Evolutionary conservation across 192 early-diverging fungal genomes (phyloP).

Genomic region (Podila verticillata): DNA sequence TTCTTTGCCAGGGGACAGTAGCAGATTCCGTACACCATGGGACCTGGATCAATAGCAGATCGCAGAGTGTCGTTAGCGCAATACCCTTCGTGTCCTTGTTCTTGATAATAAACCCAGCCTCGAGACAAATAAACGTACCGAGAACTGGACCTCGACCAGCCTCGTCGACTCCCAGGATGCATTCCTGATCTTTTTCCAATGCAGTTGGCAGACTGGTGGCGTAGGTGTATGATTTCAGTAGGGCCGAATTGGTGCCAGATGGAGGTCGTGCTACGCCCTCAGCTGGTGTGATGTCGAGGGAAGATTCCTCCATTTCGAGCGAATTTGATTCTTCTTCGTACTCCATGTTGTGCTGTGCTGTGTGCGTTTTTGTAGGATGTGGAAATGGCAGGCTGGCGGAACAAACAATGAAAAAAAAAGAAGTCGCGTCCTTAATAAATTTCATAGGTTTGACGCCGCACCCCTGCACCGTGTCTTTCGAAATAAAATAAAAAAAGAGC

Average conservation of each 20-base stretch:
- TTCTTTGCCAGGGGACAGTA: constrained; percentile 77
- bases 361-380: background rate
- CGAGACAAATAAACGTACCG: constrained; percentile 47
- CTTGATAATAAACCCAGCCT: background rate
- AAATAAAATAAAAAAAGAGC: no score
- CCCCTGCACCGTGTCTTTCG: no score
- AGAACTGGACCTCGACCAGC: constrained; percentile 97
- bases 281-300: background rate
- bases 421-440: no score
- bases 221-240: constrained; percentile 57
- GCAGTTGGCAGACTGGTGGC: constrained; percentile 30
- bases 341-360: constrained; percentile 10
- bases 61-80: constrained; percentile 19
- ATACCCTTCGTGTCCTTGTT: background rate
- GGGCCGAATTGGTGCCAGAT: constrained; percentile 27
- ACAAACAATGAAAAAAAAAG: no score
- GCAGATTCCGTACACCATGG: constrained; percentile 97
- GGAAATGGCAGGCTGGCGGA: no score
- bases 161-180: constrained; percentile 94
- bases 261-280: constrained; percentile 13
- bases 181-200: constrained; percentile 56
- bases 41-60: constrained; percentile 61
- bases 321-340: constrained; percentile 29
- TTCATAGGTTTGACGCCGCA: no score
- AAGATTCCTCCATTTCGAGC: constrained; percentile 26